A percentile compares a stretch with the other conserved stretches of the same genome.
phyloP scores from a whole-genome alignment of 2,329 filamentous ascomycete species.

The Neofusicoccum cordaticola region DNA sequence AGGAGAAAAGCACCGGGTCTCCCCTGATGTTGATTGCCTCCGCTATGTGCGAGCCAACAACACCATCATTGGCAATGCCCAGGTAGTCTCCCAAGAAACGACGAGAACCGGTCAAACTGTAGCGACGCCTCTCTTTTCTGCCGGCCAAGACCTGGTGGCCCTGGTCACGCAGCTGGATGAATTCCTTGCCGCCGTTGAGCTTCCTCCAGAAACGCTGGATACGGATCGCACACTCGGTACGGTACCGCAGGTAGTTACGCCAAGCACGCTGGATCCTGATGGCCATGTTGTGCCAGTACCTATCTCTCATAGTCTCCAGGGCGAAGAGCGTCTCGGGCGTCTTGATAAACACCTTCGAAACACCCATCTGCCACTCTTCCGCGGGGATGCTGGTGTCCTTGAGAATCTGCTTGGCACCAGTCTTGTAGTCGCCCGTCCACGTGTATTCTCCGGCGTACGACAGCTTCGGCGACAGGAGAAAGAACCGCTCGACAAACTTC shows the following conservation, averaged over 20 bases:
- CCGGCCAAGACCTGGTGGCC: slow-evolving; percentile 78
- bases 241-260: slow-evolving; percentile 91
- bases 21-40: slow-evolving; percentile 69
- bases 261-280: slow-evolving; percentile 95
- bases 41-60: slow-evolving; percentile 77
- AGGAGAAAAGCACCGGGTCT: slow-evolving; percentile 83
- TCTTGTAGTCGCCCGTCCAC: slow-evolving; percentile 84
- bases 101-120: slow-evolving; percentile 86
- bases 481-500: slow-evolving; percentile 97
- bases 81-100: slow-evolving; percentile 95
- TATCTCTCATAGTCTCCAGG: slow-evolving; percentile 93
- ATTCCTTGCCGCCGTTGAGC: slow-evolving; percentile 86
- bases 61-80: slow-evolving; percentile 75
- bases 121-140: slow-evolving; percentile 86
- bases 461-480: slow-evolving; percentile 87
- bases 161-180: slow-evolving; percentile 80
- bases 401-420: slow-evolving; percentile 85
- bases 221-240: slow-evolving; percentile 84
- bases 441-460: slow-evolving; percentile 97
- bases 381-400: slow-evolving; percentile 93
- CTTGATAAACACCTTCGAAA: slow-evolving; percentile 97
- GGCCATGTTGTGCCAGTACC: slow-evolving; percentile 99
- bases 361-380: slow-evolving; percentile 96
- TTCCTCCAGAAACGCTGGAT: slow-evolving; percentile 96
- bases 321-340: slow-evolving; percentile 96